phyloP scores from a whole-genome alignment of 2,329 filamentous ascomycete species.

The Aspergillus calidoustus region DNA sequence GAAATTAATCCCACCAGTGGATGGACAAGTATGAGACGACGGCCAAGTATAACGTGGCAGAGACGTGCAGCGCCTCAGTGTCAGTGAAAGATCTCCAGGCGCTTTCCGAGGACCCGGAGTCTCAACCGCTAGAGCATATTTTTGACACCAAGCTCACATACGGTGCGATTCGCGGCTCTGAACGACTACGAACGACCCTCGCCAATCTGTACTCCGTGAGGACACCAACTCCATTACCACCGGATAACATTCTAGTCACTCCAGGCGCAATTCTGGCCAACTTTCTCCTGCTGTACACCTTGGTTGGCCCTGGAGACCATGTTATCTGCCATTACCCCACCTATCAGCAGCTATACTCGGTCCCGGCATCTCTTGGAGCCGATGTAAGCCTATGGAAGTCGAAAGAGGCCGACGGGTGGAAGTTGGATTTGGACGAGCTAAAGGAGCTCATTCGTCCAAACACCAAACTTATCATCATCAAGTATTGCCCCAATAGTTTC shows the following conservation, averaged over 20 bases:
- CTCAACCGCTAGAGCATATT: conserved; percentile 24
- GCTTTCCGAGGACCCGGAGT: conserved; percentile 55
- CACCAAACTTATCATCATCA: conserved; percentile 65
- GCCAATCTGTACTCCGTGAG: conserved; percentile 54
- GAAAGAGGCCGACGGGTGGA: conserved; percentile 65
- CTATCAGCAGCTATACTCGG: conserved; percentile 80
- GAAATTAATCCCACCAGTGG: conserved; percentile 49
- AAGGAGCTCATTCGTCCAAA: conserved; percentile 60
- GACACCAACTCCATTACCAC: conserved; percentile 51
- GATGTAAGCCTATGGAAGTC: conserved; percentile 79
- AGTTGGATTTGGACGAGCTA: conserved; percentile 69
- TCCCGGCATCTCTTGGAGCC: conserved; percentile 75
- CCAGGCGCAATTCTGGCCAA: conserved; percentile 86
- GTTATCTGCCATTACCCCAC: conserved; percentile 86
- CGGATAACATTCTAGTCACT: conserved; percentile 73
- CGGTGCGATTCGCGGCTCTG: conserved; percentile 32
- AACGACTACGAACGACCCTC: conserved; percentile 33
- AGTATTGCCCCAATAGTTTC: conserved; percentile 40
- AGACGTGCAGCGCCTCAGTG: conserved; percentile 77
- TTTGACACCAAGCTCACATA: conserved; percentile 34
- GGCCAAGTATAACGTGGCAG: conserved; percentile 71
- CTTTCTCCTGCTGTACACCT: conserved; percentile 74
- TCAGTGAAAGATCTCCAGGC: conserved; percentile 69
- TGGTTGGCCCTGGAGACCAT: conserved; percentile 76
- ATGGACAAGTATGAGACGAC: conserved; percentile 59